These are phyloP conservation scores for Vitis hybrid DNA, from an alignment of 177 flowering plant species.

Conservation along the genomic window DNA sequence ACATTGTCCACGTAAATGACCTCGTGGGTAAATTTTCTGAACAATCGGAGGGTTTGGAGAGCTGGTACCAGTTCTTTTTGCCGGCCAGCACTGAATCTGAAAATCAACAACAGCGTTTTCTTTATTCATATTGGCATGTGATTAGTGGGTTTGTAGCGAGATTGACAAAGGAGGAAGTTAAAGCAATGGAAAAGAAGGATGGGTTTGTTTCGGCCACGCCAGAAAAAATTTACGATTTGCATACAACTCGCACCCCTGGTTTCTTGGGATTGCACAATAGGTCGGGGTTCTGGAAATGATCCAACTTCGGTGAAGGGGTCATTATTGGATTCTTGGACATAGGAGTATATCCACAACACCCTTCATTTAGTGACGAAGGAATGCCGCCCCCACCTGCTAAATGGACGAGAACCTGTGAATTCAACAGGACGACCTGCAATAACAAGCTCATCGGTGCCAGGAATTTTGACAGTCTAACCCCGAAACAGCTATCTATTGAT, in stretches of 20 bases:
- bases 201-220: slow-evolving; percentile 37
- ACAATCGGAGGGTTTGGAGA: slow-evolving; percentile 13
- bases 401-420: slow-evolving; percentile 39
- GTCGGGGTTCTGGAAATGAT: slow-evolving; percentile 37
- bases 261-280: slow-evolving; percentile 35
- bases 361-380: slow-evolving; percentile 43
- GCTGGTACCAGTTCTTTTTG: slow-evolving; percentile 44
- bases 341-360: slow-evolving; percentile 43
- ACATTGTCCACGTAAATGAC: slow-evolving; percentile 40
- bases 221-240: slow-evolving; percentile 21
- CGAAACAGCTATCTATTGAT: slow-evolving; percentile 23
- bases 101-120: slow-evolving; percentile 17
- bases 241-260: slow-evolving; percentile 42
- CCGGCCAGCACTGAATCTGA: slow-evolving; percentile 18
- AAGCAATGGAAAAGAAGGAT: slow-evolving; percentile 29
- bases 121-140: slow-evolving; percentile 40
- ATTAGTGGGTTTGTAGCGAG: slow-evolving; percentile 52
- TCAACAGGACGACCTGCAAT: slow-evolving; percentile 13
- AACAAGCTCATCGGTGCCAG: slow-evolving; percentile 48
- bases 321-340: slow-evolving; percentile 51
- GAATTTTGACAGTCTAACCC: slow-evolving; percentile 14
- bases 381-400: slow-evolving; percentile 53
- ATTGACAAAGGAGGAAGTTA: slow-evolving; percentile 32
- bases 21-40: slow-evolving; percentile 15
- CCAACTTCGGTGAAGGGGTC: slow-evolving; percentile 45